These are phyloP conservation scores for Stagonosporopsis vannaccii DNA, from an alignment of 2,329 filamentous ascomycete genomes.

Conservation along the genomic window DNA sequence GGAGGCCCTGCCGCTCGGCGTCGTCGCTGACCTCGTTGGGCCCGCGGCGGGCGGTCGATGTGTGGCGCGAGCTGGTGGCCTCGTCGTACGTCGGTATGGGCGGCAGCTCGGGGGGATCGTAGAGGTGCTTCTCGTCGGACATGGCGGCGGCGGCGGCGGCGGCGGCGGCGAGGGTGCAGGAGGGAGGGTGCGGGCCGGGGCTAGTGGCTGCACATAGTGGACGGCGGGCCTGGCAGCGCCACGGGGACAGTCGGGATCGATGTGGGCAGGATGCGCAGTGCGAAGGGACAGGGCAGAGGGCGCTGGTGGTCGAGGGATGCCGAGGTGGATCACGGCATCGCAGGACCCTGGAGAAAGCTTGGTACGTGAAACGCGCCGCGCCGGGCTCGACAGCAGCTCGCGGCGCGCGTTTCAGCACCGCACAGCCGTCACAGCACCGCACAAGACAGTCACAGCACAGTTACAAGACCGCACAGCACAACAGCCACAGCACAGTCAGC, in stretches of 20 bases:
- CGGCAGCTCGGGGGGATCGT: constrained; percentile 59
- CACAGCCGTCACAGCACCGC: neutral
- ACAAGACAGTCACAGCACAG: too few species aligned
- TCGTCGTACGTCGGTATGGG: constrained; percentile 88
- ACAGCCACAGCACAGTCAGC: too few species aligned
- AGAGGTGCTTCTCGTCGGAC: constrained; percentile 51
- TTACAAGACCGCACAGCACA: too few species aligned
- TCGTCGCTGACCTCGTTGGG: constrained; percentile 71
- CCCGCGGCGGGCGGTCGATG: constrained; percentile 58
- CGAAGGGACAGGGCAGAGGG: constrained; percentile 5
- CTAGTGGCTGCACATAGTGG: constrained; percentile 13
- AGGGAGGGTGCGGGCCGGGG: constrained; percentile 2
- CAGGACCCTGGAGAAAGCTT: constrained; percentile 10
- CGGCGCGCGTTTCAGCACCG: constrained; percentile 2
- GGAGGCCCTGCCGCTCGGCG: constrained; percentile 78
- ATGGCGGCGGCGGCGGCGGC: constrained; percentile 33
- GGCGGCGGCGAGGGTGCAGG: constrained; percentile 19
- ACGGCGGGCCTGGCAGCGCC: neutral
- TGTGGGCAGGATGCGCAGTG: constrained; percentile 5
- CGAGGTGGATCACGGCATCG: neutral
- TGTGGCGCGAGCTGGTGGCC: constrained; percentile 66
- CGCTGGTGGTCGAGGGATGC: neutral
- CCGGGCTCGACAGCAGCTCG: neutral
- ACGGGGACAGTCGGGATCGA: constrained; percentile 1
- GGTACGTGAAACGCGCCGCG: constrained; percentile 23